Conservation (phyloP, 768 basidiomycete genomes). For the Russula vinacea region DNA sequence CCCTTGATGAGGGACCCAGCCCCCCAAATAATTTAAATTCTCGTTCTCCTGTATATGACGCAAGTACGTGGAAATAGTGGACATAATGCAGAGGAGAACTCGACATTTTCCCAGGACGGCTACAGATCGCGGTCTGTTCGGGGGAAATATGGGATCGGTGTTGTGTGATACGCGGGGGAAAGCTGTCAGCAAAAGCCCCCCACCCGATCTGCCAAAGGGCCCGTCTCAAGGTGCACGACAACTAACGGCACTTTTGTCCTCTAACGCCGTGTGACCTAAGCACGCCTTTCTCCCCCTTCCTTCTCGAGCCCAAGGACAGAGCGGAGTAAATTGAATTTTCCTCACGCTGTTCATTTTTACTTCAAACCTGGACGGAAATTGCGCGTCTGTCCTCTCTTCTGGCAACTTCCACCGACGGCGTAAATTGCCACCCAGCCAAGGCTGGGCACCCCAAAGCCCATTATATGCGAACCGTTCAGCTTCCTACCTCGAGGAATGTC, state of each 20-base stretch:
- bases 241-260: conserved; percentile 16
- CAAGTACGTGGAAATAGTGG: neutral
- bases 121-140: conserved; percentile 27
- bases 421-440: conserved; percentile 10
- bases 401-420: conserved; percentile 17
- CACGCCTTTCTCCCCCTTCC: neutral
- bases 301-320: conserved; percentile 5
- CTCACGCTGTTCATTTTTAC: conserved; percentile 22
- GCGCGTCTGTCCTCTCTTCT: conserved; percentile 19
- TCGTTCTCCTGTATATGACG: conserved; percentile 11
- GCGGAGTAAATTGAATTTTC: conserved; percentile 11
- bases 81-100: neutral
- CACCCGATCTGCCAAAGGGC: conserved; percentile 14
- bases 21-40: neutral
- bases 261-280: conserved; percentile 20
- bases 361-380: conserved; percentile 22
- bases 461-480: conserved; percentile 16
- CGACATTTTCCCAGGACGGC: conserved; percentile 12
- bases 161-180: conserved; percentile 22
- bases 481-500: conserved; percentile 6
- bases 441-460: conserved; percentile 17
- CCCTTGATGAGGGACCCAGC: neutral
- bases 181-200: conserved; percentile 11
- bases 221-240: neutral
- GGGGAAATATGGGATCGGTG: conserved; percentile 12